phyloP scores from a whole-genome alignment of 306 rosid species.

The Cajanus cajan region DNA sequence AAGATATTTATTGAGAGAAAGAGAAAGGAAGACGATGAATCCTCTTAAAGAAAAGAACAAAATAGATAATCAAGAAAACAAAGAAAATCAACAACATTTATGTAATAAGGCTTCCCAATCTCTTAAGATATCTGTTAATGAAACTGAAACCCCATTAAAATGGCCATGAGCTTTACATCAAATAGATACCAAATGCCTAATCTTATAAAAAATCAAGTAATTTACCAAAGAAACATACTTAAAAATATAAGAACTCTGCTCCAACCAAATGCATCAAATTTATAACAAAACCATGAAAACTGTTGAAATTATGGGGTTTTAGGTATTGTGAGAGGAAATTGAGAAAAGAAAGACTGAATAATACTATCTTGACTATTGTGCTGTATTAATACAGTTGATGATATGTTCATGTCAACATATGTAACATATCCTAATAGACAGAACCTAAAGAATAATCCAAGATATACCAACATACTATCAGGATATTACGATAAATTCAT shows the following conservation, averaged over 20 bases:
- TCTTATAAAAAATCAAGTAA: not conserved
- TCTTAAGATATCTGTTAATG: not conserved
- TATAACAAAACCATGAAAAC: not conserved
- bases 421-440: not conserved
- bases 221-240: not conserved
- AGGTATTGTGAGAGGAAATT: not conserved
- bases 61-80: not conserved
- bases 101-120: not conserved
- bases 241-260: not conserved
- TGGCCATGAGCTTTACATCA: not conserved
- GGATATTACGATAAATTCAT: not conserved
- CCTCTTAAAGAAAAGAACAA: not conserved
- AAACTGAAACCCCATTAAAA: not conserved
- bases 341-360: not conserved
- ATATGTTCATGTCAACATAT: not conserved
- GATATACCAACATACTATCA: not conserved
- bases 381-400: not conserved
- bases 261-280: not conserved
- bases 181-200: not conserved
- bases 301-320: not conserved
- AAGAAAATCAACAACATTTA: not conserved
- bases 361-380: not conserved
- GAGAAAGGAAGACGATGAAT: not conserved
- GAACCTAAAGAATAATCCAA: not conserved
- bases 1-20: not conserved